A percentile compares a stretch with the other conserved stretches of the same genome.
Evolutionary conservation across 495 filamentous ascomycete genomes (phyloP).

Genomic region (Penicillium dipodomyicola): DNA sequence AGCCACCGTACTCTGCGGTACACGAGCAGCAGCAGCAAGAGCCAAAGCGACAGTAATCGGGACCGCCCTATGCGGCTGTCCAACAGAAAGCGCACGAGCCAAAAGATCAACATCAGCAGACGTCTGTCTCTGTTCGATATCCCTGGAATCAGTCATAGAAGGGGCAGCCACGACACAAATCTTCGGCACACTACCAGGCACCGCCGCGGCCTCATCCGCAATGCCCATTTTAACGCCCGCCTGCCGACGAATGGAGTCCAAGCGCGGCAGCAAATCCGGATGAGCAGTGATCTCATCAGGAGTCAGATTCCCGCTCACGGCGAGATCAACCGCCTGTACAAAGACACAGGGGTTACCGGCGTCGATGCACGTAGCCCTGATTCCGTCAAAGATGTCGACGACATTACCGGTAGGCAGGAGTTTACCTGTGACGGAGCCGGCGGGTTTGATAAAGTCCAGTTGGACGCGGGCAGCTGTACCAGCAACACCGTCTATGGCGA

Average conservation of each 20-base stretch:
- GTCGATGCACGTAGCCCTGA: conserved; percentile 59
- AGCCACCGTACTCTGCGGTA: conserved; percentile 39
- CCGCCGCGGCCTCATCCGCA: conserved; percentile 35
- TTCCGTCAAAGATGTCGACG: conserved; percentile 51
- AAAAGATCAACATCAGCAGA: conserved; percentile 40
- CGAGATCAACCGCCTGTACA: conserved; percentile 52
- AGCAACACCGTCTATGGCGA: conserved; percentile 65
- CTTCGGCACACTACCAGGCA: conserved; percentile 63
- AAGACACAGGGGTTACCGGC: conserved; percentile 68
- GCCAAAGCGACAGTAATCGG: conserved; percentile 62
- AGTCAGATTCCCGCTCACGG: conserved; percentile 46
- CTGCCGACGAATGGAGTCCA: conserved; percentile 60
- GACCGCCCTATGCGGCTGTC: conserved; percentile 63
- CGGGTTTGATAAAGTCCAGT: conserved; percentile 64
- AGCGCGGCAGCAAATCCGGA: conserved; percentile 42
- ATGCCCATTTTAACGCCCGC: conserved; percentile 66
- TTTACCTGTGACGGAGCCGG: conserved; percentile 64
- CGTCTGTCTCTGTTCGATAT: conserved; percentile 20
- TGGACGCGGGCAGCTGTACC: conserved; percentile 56
- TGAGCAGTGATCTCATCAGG: conserved; percentile 53
- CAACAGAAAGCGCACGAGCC: conserved; percentile 46
- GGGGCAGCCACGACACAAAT: conserved; percentile 58
- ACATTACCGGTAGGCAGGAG: conserved; percentile 62
- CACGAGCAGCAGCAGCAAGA: conserved; percentile 52
- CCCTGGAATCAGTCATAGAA: conserved; percentile 13